These are phyloP conservation scores for Lachancea dasiensis DNA, from an alignment of 805 yeast genomes.

Conservation along the genomic window DNA sequence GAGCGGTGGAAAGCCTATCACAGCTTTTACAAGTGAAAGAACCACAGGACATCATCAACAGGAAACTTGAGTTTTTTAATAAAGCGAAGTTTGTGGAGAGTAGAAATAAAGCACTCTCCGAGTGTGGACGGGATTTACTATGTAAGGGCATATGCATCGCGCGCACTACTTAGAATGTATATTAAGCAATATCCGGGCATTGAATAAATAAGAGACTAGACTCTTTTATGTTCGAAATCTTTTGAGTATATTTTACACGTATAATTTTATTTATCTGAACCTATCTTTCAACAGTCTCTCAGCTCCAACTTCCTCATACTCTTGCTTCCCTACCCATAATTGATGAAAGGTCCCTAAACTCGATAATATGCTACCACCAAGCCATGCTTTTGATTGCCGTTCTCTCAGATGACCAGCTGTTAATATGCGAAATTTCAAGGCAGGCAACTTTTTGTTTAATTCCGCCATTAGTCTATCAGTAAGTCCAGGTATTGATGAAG, in stretches of 20 bases:
- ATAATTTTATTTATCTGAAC: slow-evolving; percentile 49
- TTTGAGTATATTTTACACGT: slow-evolving; percentile 4
- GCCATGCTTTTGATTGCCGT: slow-evolving; percentile 78
- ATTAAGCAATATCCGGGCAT: neutral
- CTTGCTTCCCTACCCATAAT: slow-evolving; percentile 84
- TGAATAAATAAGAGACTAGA: neutral
- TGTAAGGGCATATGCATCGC: slow-evolving; percentile 31
- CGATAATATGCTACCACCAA: slow-evolving; percentile 85
- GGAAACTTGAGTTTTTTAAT: slow-evolving; percentile 35
- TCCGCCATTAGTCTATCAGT: slow-evolving; percentile 72
- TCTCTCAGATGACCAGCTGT: slow-evolving; percentile 75
- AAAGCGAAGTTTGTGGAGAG: slow-evolving; percentile 33
- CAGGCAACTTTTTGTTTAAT: slow-evolving; percentile 65
- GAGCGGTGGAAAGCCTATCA: slow-evolving; percentile 65
- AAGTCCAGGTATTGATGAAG: slow-evolving; percentile 73
- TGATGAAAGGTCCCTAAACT: slow-evolving; percentile 93
- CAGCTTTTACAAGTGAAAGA: slow-evolving; percentile 45
- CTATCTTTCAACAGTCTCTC: slow-evolving; percentile 75
- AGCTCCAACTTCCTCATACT: slow-evolving; percentile 82
- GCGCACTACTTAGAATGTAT: slow-evolving; percentile 3
- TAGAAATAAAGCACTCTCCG: slow-evolving; percentile 34
- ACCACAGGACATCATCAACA: slow-evolving; percentile 32
- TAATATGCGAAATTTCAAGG: slow-evolving; percentile 76
- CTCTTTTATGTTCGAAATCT: neutral
- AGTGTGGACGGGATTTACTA: slow-evolving; percentile 33